Percentiles rank a stretch among this genome's conserved stretches.
Evolutionary conservation across 2,329 filamentous ascomycete genomes (phyloP).

Genomic region (Monosporascus ibericus): DNA sequence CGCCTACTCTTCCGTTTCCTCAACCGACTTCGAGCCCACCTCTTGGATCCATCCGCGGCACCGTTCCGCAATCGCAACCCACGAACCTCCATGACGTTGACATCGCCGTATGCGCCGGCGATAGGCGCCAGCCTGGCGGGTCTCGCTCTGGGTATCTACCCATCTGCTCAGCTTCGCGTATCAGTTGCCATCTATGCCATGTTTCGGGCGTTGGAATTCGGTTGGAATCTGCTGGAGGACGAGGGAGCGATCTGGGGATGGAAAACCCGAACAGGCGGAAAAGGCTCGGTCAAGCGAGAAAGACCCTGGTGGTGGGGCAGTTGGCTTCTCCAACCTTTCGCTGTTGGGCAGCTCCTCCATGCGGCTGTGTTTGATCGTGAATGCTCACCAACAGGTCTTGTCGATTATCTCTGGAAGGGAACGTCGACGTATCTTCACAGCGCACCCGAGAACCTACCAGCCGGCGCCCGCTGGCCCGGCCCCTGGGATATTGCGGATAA

Average conservation of each 20-base stretch:
- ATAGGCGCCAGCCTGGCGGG: constrained; percentile 87
- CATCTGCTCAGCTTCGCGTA: constrained; percentile 57
- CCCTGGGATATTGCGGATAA: constrained; percentile 73
- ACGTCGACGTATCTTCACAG: constrained; percentile 74
- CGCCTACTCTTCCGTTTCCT: constrained; percentile 89
- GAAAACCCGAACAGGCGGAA: constrained; percentile 31
- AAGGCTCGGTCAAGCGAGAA: constrained; percentile 51
- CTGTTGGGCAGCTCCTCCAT: constrained; percentile 70
- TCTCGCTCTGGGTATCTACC: constrained; percentile 70
- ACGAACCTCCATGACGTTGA: constrained; percentile 65
- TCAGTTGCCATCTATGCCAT: constrained; percentile 77
- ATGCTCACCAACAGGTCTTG: constrained; percentile 40
- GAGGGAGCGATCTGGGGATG: constrained; percentile 62
- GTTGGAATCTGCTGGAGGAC: constrained; percentile 76
- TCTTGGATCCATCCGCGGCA: constrained; percentile 72
- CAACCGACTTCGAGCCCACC: constrained; percentile 66
- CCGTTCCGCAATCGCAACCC: constrained; percentile 83
- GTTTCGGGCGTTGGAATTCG: constrained; percentile 77
- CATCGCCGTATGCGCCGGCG: constrained; percentile 77
- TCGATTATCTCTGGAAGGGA: constrained; percentile 57
- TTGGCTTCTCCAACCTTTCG: constrained; percentile 73
- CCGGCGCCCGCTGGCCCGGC: constrained; percentile 65
- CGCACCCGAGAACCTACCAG: constrained; percentile 63
- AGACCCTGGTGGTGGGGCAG: constrained; percentile 79
- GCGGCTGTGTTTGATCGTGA: constrained; percentile 73